Conservation (phyloP, 2,329 filamentous ascomycete species). For the Beauveria bassiana region DNA sequence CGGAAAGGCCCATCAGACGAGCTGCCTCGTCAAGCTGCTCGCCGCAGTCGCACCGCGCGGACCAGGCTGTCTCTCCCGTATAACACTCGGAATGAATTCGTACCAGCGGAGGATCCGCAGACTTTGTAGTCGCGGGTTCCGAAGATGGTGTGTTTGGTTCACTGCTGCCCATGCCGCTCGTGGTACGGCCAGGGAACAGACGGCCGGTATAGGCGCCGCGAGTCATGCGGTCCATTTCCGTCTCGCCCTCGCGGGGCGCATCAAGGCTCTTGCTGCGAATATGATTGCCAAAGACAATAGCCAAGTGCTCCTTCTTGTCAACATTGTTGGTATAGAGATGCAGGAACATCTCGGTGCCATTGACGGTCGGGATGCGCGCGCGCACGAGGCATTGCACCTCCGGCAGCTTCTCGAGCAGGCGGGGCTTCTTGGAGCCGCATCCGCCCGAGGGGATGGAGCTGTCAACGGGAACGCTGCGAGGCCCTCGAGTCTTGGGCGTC, state of each 20-base stretch:
- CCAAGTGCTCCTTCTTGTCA: slow-evolving; percentile 92
- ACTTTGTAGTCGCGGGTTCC: neutral
- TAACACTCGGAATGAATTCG: slow-evolving; percentile 98
- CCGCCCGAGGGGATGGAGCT: slow-evolving; percentile 50
- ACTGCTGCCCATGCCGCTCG: slow-evolving; percentile 53
- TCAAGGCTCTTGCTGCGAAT: slow-evolving; percentile 72
- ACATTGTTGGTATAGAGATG: slow-evolving; percentile 90
- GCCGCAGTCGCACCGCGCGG: slow-evolving; percentile 92
- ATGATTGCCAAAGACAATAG: slow-evolving; percentile 87
- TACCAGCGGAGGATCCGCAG: slow-evolving; percentile 56
- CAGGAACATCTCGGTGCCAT: slow-evolving; percentile 91
- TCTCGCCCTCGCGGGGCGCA: slow-evolving; percentile 65
- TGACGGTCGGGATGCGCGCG: slow-evolving; percentile 87
- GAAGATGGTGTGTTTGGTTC: neutral
- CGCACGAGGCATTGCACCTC: slow-evolving; percentile 89
- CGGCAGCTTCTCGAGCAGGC: slow-evolving; percentile 67
- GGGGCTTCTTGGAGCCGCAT: slow-evolving; percentile 58
- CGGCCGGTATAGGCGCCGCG: slow-evolving; percentile 86
- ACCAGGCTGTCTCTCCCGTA: slow-evolving; percentile 97
- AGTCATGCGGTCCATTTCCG: slow-evolving; percentile 86
- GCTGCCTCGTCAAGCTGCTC: slow-evolving; percentile 97
- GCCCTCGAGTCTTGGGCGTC: slow-evolving; percentile 38
- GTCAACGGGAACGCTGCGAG: slow-evolving; percentile 52
- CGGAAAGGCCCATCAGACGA: slow-evolving; percentile 74
- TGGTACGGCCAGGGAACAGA: slow-evolving; percentile 76